Percentiles rank a stretch among this genome's conserved stretches.
Conservation (phyloP, 441 rosid species). For the Euphorbia celastroides region DNA sequence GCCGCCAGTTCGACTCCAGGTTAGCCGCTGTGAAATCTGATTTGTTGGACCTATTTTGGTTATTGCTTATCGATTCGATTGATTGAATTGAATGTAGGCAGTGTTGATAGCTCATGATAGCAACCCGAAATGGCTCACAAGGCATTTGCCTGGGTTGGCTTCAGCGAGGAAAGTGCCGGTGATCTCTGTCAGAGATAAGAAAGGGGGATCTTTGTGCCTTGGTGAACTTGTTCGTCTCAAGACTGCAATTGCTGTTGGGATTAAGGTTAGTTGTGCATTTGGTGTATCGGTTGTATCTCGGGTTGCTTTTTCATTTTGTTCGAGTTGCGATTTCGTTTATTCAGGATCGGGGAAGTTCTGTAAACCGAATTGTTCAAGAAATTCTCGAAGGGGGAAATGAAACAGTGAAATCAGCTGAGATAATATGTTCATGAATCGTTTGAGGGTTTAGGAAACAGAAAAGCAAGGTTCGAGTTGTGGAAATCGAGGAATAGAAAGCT, state of each 20-base stretch:
- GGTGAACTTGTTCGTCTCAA: constrained; percentile 76
- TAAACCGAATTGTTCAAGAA: constrained; percentile 37
- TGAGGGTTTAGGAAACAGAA: background rate
- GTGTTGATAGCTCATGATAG: constrained; percentile 70
- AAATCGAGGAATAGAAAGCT: background rate
- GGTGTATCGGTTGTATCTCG: background rate
- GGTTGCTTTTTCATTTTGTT: background rate
- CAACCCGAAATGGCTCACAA: constrained; percentile 71
- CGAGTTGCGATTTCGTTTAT: constrained; percentile 3
- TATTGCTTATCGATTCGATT: background rate
- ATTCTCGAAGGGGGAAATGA: constrained; percentile 29
- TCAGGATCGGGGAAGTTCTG: constrained; percentile 46
- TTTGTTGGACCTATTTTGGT: background rate
- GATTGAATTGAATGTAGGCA: constrained; percentile 29
- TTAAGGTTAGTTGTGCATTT: constrained; percentile 38
- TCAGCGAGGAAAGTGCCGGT: constrained; percentile 61
- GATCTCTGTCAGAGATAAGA: constrained; percentile 50
- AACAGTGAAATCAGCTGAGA: constrained; percentile 13
- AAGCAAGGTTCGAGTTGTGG: background rate
- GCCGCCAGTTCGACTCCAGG: constrained; percentile 61
- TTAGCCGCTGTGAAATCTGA: constrained; percentile 9
- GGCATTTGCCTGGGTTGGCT: constrained; percentile 68
- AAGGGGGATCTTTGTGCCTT: constrained; percentile 60
- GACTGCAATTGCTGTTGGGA: constrained; percentile 68
- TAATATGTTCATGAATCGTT: too few relatives aligned